Percentiles rank a stretch among this genome's conserved stretches.
Conservation (phyloP, 176 grass and related monocot genomes). For the Ananas comosus region DNA sequence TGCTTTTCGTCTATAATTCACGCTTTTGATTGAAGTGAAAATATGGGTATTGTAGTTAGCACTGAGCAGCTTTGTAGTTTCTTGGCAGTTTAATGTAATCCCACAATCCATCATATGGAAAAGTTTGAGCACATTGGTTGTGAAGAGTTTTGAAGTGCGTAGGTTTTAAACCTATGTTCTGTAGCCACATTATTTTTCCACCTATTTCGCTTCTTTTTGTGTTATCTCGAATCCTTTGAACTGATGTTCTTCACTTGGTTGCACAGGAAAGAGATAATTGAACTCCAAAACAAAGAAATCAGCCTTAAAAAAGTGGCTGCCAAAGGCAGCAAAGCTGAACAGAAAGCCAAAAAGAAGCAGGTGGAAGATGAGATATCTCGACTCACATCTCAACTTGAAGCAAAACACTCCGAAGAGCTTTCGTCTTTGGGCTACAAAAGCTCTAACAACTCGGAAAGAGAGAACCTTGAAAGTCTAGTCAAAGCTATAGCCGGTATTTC, state of each 20-base stretch:
- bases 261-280: slow-evolving; percentile 71
- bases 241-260: slow-evolving; percentile 5
- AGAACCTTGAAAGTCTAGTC: slow-evolving; percentile 62
- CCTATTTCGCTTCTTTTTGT: background rate
- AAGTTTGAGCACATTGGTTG: no score
- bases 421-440: slow-evolving; percentile 67
- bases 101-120: no score
- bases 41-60: no score
- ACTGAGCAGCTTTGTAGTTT: no score
- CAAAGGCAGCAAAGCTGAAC: slow-evolving; percentile 95
- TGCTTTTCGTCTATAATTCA: no score
- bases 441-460: slow-evolving; percentile 35
- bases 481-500: slow-evolving; percentile 85
- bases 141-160: background rate
- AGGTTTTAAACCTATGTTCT: background rate
- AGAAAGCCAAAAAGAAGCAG: slow-evolving; percentile 96
- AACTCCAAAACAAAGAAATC: slow-evolving; percentile 85
- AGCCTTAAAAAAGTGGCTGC: slow-evolving; percentile 82
- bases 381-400: slow-evolving; percentile 57
- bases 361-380: slow-evolving; percentile 72
- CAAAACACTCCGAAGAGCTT: slow-evolving; percentile 61
- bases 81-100: no score
- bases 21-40: no score
- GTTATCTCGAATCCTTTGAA: slow-evolving; percentile 4
- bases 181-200: background rate